These are phyloP conservation scores for Clavispora vitiphila DNA, from an alignment of 805 yeast genomes.

Conservation along the genomic window DNA sequence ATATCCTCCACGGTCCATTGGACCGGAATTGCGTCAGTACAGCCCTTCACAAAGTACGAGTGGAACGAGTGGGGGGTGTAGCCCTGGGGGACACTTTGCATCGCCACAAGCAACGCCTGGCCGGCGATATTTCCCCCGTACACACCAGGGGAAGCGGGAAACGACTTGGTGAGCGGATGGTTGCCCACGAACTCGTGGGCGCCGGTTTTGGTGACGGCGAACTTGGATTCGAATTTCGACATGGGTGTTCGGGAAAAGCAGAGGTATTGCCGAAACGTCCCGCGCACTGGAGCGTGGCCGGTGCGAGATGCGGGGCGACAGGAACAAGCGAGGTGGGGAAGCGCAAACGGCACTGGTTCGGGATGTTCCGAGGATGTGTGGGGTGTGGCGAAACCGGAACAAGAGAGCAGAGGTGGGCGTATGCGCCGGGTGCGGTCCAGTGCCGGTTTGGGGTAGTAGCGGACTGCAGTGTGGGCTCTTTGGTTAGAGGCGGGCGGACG, in stretches of 20 bases:
- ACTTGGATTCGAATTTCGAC: constrained; percentile 8
- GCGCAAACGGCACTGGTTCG: too few relatives aligned
- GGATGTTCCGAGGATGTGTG: too few relatives aligned
- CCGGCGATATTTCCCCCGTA: constrained; percentile 37
- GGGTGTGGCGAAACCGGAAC: too few relatives aligned
- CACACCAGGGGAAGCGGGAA: constrained; percentile 27
- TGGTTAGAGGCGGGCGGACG: too few relatives aligned
- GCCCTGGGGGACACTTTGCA: constrained; percentile 27
- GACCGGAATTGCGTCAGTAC: constrained; percentile 25
- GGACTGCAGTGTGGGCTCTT: too few relatives aligned
- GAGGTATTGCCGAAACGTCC: background rate
- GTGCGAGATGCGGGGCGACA: too few relatives aligned
- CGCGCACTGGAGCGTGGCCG: too few relatives aligned
- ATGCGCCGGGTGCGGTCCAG: too few relatives aligned
- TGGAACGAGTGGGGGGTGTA: constrained; percentile 40
- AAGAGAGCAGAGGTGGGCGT: too few relatives aligned
- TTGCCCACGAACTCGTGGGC: constrained; percentile 3
- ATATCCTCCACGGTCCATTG: constrained; percentile 29
- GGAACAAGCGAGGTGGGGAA: too few relatives aligned
- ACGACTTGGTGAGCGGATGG: constrained; percentile 25
- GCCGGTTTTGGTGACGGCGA: constrained; percentile 6
- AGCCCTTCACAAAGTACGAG: constrained; percentile 36
- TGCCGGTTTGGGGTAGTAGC: too few relatives aligned
- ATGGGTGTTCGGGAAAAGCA: background rate
- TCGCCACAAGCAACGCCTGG: constrained; percentile 32